Conservation (phyloP, 257 asterid genomes). For the Rubia yunnanensis region DNA sequence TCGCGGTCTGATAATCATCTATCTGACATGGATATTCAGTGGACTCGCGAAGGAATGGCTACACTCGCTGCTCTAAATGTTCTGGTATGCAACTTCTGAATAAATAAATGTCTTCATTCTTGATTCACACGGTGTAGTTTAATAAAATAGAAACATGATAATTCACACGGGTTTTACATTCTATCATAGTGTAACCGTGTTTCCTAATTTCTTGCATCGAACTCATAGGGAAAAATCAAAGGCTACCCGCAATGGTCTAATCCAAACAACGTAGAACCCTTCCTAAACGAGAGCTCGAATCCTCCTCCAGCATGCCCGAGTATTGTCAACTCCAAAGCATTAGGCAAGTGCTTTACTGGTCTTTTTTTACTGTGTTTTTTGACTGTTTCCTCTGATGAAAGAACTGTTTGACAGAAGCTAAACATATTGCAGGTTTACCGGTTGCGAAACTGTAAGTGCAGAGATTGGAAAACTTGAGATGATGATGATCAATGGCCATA, state of each 20-base stretch:
- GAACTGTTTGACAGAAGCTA: background rate
- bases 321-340: slow-evolving; percentile 74
- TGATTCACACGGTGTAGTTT: background rate
- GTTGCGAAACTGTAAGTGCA: slow-evolving; percentile 55
- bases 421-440: slow-evolving; percentile 45
- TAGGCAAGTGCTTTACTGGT: slow-evolving; percentile 37
- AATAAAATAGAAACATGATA: no score
- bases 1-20: background rate
- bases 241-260: slow-evolving; percentile 75
- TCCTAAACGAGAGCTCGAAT: slow-evolving; percentile 51
- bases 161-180: no score
- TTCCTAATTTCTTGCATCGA: background rate
- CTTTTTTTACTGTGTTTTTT: background rate
- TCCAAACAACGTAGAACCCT: slow-evolving; percentile 66
- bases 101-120: background rate
- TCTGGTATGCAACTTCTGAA: slow-evolving; percentile 42
- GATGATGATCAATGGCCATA: no score
- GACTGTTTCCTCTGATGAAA: background rate
- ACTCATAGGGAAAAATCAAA: slow-evolving; percentile 66
- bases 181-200: background rate
- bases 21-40: slow-evolving; percentile 35
- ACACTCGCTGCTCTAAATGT: slow-evolving; percentile 89
- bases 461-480: background rate
- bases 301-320: slow-evolving; percentile 97
- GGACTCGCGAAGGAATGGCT: slow-evolving; percentile 99